A percentile compares a stretch with the other conserved stretches of the same genome.
Evolutionary conservation across 345 rosid genomes (phyloP).

Genomic region (Lenwebbia sp.): DNA sequence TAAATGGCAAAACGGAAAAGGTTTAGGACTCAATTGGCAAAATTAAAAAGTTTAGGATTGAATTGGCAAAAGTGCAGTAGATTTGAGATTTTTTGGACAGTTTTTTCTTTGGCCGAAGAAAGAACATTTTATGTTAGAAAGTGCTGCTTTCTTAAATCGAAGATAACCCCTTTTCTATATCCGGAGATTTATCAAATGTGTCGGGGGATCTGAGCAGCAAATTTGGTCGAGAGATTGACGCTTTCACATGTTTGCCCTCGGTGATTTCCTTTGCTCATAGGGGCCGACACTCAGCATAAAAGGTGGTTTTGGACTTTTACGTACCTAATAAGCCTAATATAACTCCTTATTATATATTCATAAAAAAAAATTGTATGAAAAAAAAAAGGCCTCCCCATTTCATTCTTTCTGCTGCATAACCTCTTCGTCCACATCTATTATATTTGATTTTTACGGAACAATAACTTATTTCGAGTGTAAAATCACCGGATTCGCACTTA

Average conservation of each 20-base stretch:
- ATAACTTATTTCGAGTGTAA: background rate
- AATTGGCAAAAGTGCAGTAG: too few species aligned
- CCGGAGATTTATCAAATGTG: background rate
- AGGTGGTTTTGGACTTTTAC: background rate
- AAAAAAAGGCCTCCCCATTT: background rate
- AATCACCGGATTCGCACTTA: accelerated
- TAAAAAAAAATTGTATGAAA: background rate
- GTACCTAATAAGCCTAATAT: too few species aligned
- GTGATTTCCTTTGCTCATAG: background rate
- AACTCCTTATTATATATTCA: background rate
- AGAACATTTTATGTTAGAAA: background rate
- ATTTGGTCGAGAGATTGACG: background rate
- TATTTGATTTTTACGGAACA: accelerated
- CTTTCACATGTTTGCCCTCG: background rate
- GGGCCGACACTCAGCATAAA: background rate
- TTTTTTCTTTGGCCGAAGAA: too few species aligned
- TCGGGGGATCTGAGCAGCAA: background rate
- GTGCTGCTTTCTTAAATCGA: background rate
- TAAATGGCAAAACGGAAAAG: too few species aligned
- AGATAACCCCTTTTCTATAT: background rate
- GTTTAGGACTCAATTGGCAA: too few species aligned
- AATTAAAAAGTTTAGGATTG: too few species aligned
- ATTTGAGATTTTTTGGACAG: too few species aligned
- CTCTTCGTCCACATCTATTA: background rate
- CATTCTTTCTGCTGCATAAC: background rate